These are phyloP conservation scores for Lichenothelia convexa DNA, from an alignment of 495 filamentous ascomycete genomes.

Conservation along the genomic window DNA sequence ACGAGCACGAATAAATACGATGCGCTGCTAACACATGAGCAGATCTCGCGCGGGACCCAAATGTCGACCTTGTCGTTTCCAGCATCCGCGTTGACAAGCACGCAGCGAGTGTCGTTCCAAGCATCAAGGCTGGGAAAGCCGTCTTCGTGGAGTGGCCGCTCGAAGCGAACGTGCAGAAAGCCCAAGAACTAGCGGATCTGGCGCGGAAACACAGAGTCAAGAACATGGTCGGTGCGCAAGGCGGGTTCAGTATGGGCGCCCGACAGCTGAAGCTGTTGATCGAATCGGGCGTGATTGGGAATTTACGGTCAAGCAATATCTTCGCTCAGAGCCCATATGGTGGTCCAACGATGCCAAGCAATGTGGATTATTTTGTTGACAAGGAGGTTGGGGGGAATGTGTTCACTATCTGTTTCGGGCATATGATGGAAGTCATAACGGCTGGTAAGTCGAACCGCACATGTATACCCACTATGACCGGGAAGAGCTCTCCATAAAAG, in stretches of 20 bases:
- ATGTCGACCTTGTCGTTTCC: slow-evolving; percentile 41
- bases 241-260: slow-evolving; percentile 23
- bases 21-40: too few relatives aligned
- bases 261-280: slow-evolving; percentile 29
- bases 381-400: slow-evolving; percentile 30
- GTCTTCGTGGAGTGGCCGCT: slow-evolving; percentile 43
- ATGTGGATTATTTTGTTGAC: slow-evolving; percentile 27
- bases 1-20: too few relatives aligned
- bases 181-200: slow-evolving; percentile 24
- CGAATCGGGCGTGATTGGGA: slow-evolving; percentile 30
- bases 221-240: slow-evolving; percentile 36
- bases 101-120: slow-evolving; percentile 26
- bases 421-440: slow-evolving; percentile 21
- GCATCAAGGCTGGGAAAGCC: slow-evolving; percentile 35
- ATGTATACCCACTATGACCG: slow-evolving; percentile 5
- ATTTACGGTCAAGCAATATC: slow-evolving; percentile 33
- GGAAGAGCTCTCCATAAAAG: slow-evolving; percentile 9
- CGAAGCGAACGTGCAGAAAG: slow-evolving; percentile 17
- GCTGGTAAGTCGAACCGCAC: not conserved
- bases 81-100: slow-evolving; percentile 37
- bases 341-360: slow-evolving; percentile 17
- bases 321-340: slow-evolving; percentile 21
- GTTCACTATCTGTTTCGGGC: slow-evolving; percentile 33
- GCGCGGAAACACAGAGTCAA: slow-evolving; percentile 22
- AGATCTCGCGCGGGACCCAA: slow-evolving; percentile 32